Base-by-base conservation (phyloP, 345 rosid species). In the Clausena lansium region DNA sequence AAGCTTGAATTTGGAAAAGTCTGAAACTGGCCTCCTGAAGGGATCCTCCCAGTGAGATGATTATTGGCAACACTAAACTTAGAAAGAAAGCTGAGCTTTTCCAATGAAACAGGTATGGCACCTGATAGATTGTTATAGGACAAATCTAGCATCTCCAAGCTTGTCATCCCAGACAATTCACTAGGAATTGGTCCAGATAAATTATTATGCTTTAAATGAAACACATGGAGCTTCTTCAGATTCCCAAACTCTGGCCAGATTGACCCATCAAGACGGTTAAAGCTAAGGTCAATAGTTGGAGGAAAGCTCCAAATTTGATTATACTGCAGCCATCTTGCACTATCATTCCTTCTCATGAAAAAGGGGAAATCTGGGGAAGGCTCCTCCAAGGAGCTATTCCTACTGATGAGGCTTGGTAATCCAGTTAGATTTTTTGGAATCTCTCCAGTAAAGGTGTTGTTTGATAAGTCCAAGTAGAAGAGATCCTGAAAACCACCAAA, bases 1-100 rank as follows among this genome's bases (percentile, higher is more conserved):
- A 92, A 93, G 85, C 98, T 93, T 59, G 97, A 86, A 79, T 86
- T 90, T 6, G 96, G 93, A 57, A 94, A 94, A 41, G 91, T 91
- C 69, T 52, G 83, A 82, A 94, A 92, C 82, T 94, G 98, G 75
- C 89, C 87, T 73, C 86, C 91, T 0, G 75, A 72, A 20, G 98
- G 97, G 24, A 94, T 88, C 52, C 19, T 78, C 58, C 98, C 98
- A 1, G 57, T 67, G 14, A 92, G 88, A 8, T 71, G 81, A 84
- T 92, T 94, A 76, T 76, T 19, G 19, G 97, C 94, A 20, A 90
- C 93, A 14, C 75, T 89, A 41, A 92, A 92, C 32, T 74, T 76
- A 7, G 97, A 90, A 32, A 92, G 77, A 85, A 92, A 92, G 47
- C 84, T 67, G 30, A 89, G 92, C 0, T 32, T 65, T 36, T 71